Evolutionary conservation across 2,329 filamentous ascomycete species (phyloP).

Genomic region (Penicillium sp.): DNA sequence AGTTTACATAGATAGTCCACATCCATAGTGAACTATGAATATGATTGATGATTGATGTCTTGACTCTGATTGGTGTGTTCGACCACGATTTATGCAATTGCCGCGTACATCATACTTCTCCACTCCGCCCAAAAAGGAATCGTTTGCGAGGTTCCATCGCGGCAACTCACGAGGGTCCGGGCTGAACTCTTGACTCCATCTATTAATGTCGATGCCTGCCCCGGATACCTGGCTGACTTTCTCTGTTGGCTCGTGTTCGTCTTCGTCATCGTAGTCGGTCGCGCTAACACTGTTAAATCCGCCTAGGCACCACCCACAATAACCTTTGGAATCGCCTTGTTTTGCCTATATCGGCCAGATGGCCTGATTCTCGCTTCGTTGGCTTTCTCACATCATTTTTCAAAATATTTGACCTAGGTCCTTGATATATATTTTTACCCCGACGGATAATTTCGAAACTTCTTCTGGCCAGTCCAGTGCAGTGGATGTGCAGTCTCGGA

Average conservation of each 20-base stretch:
- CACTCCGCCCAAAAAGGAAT: constrained; percentile 1
- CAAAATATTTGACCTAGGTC: too few species aligned
- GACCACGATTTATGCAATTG: neutral
- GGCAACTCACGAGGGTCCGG: neutral
- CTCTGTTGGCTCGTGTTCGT: neutral
- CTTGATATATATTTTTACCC: too few species aligned
- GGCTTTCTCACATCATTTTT: neutral
- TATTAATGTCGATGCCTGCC: too few species aligned
- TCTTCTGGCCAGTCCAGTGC: neutral
- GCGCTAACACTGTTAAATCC: neutral
- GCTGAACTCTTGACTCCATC: neutral
- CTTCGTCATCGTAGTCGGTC: neutral
- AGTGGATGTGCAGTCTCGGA: neutral
- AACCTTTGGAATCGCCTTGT: too few species aligned
- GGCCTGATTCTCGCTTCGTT: neutral
- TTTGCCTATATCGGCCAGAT: neutral
- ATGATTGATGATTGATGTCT: neutral
- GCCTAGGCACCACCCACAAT: neutral
- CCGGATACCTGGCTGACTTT: too few species aligned
- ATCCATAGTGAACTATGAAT: too few species aligned
- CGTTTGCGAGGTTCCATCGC: constrained; percentile 2
- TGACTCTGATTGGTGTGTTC: neutral
- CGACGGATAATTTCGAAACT: neutral
- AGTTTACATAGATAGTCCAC: too few species aligned
- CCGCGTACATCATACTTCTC: neutral